Percentiles rank a stretch among this genome's conserved stretches.
These are phyloP conservation scores for Iris pallida DNA, from an alignment of 116 monocot species.

Conservation along the genomic window DNA sequence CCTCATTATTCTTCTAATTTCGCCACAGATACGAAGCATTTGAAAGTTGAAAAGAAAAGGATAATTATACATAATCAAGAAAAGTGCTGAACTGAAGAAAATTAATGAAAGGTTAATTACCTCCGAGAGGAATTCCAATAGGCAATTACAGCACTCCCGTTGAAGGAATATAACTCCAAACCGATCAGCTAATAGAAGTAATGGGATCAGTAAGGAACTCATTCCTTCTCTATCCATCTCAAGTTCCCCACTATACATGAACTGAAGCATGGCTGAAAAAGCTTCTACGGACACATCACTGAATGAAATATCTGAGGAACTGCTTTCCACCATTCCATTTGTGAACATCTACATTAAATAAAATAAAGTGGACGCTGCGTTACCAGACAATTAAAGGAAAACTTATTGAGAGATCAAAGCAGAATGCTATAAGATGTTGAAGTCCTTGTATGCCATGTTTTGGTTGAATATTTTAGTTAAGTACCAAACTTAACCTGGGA, in stretches of 20 bases:
- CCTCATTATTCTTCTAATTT: conserved; percentile 17
- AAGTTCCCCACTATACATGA: conserved; percentile 83
- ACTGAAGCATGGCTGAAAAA: conserved; percentile 58
- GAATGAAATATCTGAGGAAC: conserved; percentile 54
- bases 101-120: conserved; percentile 28
- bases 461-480: no score
- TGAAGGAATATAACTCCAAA: conserved; percentile 69
- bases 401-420: not conserved
- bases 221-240: conserved; percentile 33
- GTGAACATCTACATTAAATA: conserved; percentile 83
- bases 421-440: not conserved
- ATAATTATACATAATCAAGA: not conserved
- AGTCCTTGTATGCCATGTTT: not conserved
- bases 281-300: conserved; percentile 62
- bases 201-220: conserved; percentile 39
- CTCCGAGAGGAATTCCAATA: conserved; percentile 74
- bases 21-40: conserved; percentile 15
- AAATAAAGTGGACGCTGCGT: not conserved
- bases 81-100: not conserved
- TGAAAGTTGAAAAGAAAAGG: conserved; percentile 16
- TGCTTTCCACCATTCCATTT: conserved; percentile 93
- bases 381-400: not conserved
- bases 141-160: conserved; percentile 67
- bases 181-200: conserved; percentile 79
- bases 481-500: not conserved